A percentile compares a stretch with the other conserved stretches of the same genome.
phyloP scores from a whole-genome alignment of 768 basidiomycete species.

The Macrocybe gigantea region DNA sequence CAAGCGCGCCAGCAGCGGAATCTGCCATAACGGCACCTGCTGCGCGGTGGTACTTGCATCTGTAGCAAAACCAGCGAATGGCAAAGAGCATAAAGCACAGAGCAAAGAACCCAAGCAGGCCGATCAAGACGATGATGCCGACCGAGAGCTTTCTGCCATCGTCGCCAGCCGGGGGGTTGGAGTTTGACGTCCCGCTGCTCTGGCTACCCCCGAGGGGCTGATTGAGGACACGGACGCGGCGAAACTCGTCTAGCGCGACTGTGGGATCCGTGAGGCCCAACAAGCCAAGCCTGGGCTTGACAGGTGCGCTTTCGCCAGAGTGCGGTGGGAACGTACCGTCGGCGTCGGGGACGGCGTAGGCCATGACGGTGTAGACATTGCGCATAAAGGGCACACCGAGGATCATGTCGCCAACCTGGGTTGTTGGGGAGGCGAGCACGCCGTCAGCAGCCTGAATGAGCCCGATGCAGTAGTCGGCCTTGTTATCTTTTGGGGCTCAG shows the following conservation, averaged over 20 bases:
- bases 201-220: slow-evolving; percentile 37
- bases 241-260: slow-evolving; percentile 60
- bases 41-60: slow-evolving; percentile 25
- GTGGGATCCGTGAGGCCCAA: slow-evolving; percentile 58
- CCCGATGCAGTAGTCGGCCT: slow-evolving; percentile 50
- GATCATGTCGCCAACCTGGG: slow-evolving; percentile 58
- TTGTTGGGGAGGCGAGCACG: slow-evolving; percentile 27
- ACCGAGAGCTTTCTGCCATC: slow-evolving; percentile 37
- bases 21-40: slow-evolving; percentile 8
- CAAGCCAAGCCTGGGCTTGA: slow-evolving; percentile 51
- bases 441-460: slow-evolving; percentile 56
- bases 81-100: slow-evolving; percentile 50
- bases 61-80: slow-evolving; percentile 43
- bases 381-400: slow-evolving; percentile 77
- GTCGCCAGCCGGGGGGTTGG: not conserved
- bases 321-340: slow-evolving; percentile 38
- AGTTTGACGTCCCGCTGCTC: not conserved
- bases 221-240: slow-evolving; percentile 61
- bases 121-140: slow-evolving; percentile 60
- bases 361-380: slow-evolving; percentile 74
- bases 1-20: not conserved
- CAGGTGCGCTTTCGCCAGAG: slow-evolving; percentile 11
- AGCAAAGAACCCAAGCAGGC: slow-evolving; percentile 51
- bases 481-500: slow-evolving; percentile 37
- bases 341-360: slow-evolving; percentile 43